Base-by-base conservation (phyloP, 345 rosid species). In the Moringa oleifera region DNA sequence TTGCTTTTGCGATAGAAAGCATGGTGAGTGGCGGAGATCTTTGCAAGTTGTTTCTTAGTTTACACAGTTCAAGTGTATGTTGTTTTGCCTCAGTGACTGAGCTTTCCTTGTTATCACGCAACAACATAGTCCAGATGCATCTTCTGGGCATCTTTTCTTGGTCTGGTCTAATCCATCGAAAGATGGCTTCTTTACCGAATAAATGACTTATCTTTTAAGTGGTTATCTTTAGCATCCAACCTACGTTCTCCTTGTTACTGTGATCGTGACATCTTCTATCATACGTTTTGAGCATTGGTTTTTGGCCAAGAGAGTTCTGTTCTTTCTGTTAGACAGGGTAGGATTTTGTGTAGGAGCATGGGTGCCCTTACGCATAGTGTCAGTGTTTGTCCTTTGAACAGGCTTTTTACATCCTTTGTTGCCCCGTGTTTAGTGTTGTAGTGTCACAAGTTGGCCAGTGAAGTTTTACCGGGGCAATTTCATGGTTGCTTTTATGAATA, bases 21-120 rank as follows among this genome's bases (percentile, higher is more conserved):
- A 66, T 55, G 33, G 59, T 19, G 47, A 61, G 47, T 59, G 62
- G 47, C 56, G 68, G 51, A n/a, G 56, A 55, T 37, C 56, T 25
- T 49, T 47, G 68, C 63, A 59, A 41, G 56, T 20, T 37, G 65
- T 52, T 68, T 59, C 53, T 55, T 71, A 64, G 57, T 36, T 68
- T 53, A 59, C 65, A 65, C 73, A 59, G 68, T 74, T 73, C 57
- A 73, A 51, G 77, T 83, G 88, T 80, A 74, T 78, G 81, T 68
- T 76, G 70, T 76, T 64, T 80, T 76, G 88, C 74, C 83, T 65
- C 80, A 63, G 31, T 68, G 77, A 73, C 54, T 23, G 62, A 46
- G 71, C 31, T 69, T 55, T 70, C 54, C 63, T 65, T 70, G 61
- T 56, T 58, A 59, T 63, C 31, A 19, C 21, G 22, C 65, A 51